Conservation (phyloP, 1,284 basidiomycete species). For the Malassezia furfur region DNA sequence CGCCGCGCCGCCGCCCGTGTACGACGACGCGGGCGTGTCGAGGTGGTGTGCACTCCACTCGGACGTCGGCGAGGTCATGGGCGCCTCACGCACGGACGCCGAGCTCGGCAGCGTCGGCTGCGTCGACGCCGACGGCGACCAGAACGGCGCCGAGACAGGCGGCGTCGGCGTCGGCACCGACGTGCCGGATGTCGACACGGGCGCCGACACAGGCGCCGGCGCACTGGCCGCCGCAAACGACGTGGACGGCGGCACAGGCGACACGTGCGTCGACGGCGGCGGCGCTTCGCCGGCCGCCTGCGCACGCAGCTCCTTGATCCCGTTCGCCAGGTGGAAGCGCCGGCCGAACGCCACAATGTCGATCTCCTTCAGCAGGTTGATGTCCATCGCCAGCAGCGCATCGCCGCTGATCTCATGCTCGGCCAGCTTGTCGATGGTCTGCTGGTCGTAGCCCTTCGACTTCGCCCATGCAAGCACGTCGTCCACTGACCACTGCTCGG, state of each 20-base stretch:
- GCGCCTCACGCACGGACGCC: neutral
- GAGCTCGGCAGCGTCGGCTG: neutral
- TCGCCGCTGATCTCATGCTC: slow-evolving; percentile 93
- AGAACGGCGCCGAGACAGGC: neutral
- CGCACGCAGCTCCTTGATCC: slow-evolving; percentile 71
- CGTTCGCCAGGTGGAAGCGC: slow-evolving; percentile 82
- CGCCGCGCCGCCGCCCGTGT: neutral
- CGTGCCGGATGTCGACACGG: neutral
- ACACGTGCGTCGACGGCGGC: slow-evolving; percentile 2
- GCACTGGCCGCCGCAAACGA: neutral
- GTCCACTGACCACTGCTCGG: slow-evolving; percentile 73
- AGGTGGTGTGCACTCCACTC: neutral
- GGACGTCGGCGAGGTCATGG: neutral
- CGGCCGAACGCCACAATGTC: slow-evolving; percentile 90
- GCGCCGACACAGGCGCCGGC: neutral
- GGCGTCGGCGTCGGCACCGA: neutral
- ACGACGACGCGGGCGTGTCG: neutral
- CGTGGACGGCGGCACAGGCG: slow-evolving; percentile 1
- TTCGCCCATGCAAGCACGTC: slow-evolving; percentile 84
- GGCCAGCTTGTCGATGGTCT: slow-evolving; percentile 68
- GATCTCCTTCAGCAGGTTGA: slow-evolving; percentile 86
- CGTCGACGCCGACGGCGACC: neutral
- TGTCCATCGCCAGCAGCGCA: slow-evolving; percentile 85
- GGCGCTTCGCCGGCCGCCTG: slow-evolving; percentile 18
- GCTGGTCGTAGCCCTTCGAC: slow-evolving; percentile 72